These are phyloP conservation scores for Miscanthus lutarioriparius DNA, from an alignment of 176 grass and related monocot genomes.

Conservation along the genomic window DNA sequence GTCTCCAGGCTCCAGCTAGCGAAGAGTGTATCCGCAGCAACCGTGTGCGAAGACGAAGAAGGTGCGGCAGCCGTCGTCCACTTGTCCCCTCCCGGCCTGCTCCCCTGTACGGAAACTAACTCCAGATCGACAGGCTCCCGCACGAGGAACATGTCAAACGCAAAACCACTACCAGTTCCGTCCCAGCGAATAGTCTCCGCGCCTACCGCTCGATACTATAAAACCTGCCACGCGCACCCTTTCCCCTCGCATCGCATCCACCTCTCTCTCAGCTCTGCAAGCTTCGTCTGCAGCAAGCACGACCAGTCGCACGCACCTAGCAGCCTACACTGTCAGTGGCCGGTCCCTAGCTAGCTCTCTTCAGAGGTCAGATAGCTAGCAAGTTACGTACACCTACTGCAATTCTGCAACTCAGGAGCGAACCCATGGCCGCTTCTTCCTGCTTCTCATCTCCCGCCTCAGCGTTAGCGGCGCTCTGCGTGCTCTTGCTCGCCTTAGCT, in stretches of 20 bases:
- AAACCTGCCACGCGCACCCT: background rate
- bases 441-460: background rate
- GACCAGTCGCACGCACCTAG: background rate
- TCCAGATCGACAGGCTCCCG: background rate
- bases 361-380: too few relatives aligned
- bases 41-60: background rate
- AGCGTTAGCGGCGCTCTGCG: background rate
- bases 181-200: background rate
- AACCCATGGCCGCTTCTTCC: background rate
- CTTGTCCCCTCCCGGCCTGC: background rate
- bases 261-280: too few relatives aligned
- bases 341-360: background rate
- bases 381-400: too few relatives aligned
- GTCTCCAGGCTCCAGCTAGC: background rate
- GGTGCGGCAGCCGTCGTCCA: background rate
- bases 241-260: too few relatives aligned
- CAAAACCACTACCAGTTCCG: background rate
- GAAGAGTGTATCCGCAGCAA: background rate
- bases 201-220: background rate
- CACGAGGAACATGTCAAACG: conserved; percentile 12
- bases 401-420: too few relatives aligned
- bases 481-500: background rate
- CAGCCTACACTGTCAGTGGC: background rate
- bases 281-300: background rate
- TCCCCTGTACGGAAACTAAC: background rate